Conservation (phyloP, 2,329 filamentous ascomycete genomes). For the Fusarium foetens region DNA sequence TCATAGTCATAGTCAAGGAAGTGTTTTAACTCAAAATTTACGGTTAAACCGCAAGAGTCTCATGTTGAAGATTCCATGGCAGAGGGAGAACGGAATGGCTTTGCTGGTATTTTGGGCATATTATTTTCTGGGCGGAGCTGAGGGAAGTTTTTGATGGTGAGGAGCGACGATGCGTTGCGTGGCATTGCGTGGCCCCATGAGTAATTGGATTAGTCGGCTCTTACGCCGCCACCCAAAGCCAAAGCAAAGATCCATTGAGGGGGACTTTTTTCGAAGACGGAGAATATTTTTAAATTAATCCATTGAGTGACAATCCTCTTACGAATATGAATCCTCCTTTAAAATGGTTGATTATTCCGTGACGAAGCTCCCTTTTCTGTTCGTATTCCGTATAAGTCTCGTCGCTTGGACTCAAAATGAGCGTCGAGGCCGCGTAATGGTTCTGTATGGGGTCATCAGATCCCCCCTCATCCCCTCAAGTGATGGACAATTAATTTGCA, state of each 20-base stretch:
- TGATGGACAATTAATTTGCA: not conserved
- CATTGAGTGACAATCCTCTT: not conserved
- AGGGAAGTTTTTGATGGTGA: conserved; percentile 25
- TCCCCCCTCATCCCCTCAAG: conserved; percentile 15
- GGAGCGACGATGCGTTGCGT: conserved; percentile 22
- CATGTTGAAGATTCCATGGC: not conserved
- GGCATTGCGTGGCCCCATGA: conserved; percentile 50
- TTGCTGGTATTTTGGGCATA: not conserved
- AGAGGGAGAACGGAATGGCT: not conserved
- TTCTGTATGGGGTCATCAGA: conserved; percentile 12
- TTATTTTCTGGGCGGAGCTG: not conserved
- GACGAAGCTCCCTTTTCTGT: not conserved
- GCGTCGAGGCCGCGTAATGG: conserved; percentile 33
- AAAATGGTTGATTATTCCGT: not conserved
- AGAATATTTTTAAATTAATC: not conserved
- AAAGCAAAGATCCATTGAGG: not conserved
- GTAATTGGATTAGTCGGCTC: conserved; percentile 39
- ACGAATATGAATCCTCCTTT: too few species aligned
- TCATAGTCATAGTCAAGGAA: conserved; percentile 37
- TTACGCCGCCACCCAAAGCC: conserved; percentile 39
- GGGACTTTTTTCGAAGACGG: not conserved
- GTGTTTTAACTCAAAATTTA: not conserved
- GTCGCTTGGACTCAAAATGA: conserved; percentile 10
- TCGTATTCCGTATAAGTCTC: conserved; percentile 15
- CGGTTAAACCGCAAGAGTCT: conserved; percentile 16